phyloP scores from a whole-genome alignment of 2,329 filamentous ascomycete genomes.

The Trichoderma gracile region DNA sequence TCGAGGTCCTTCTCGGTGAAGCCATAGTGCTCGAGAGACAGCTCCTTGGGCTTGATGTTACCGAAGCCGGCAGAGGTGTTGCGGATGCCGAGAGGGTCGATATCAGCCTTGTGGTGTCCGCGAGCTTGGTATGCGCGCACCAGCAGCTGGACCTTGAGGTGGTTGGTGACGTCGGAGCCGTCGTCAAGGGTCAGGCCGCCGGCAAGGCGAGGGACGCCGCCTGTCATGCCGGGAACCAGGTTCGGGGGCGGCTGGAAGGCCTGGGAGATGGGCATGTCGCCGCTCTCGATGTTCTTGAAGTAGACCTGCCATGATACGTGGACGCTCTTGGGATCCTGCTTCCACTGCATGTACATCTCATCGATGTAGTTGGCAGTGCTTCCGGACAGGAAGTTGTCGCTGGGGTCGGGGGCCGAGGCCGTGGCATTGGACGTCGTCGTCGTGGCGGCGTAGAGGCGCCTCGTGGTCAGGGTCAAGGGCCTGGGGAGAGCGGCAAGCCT shows the following conservation, averaged over 20 bases:
- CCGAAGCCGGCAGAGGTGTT: conserved; percentile 73
- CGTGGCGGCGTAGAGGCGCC: conserved; percentile 53
- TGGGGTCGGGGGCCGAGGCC: conserved; percentile 68
- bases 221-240: conserved; percentile 78
- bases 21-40: conserved; percentile 89
- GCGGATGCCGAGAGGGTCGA: conserved; percentile 92
- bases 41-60: conserved; percentile 86
- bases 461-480: conserved; percentile 51
- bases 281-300: conserved; percentile 98
- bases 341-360: conserved; percentile 99
- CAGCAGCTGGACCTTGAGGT: conserved; percentile 96
- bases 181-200: conserved; percentile 67
- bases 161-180: conserved; percentile 85
- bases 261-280: conserved; percentile 95
- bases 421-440: conserved; percentile 42
- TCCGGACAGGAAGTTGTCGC: conserved; percentile 93
- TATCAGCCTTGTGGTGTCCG: conserved; percentile 97
- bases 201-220: conserved; percentile 72
- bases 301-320: conserved; percentile 99
- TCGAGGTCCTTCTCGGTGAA: conserved; percentile 95
- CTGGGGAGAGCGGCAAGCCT: conserved; percentile 50
- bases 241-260: conserved; percentile 96
- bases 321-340: conserved; percentile 86
- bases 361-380: conserved; percentile 99
- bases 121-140: conserved; percentile 97